Evolutionary conservation across 306 rosid genomes (phyloP).

Genomic region (Chamaecrista fasciculata): DNA sequence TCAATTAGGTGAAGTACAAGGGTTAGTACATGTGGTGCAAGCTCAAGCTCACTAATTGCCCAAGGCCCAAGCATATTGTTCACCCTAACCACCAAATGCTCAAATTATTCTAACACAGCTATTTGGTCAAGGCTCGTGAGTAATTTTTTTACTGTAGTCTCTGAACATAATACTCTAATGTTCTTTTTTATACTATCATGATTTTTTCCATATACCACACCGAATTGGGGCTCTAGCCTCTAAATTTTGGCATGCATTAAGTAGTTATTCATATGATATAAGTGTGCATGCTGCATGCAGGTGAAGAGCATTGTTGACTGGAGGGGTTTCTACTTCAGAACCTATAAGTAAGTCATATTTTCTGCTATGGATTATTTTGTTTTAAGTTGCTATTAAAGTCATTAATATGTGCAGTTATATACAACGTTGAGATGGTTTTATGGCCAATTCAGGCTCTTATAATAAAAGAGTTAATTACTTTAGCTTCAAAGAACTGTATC

Average conservation of each 20-base stretch:
- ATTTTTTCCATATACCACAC: background rate
- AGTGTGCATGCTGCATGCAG: slow-evolving; percentile 44
- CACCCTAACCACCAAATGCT: no score
- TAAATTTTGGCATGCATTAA: background rate
- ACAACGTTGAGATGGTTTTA: background rate
- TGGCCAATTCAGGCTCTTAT: background rate
- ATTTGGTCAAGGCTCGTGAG: background rate
- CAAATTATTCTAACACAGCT: no score
- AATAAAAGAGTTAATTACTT: slow-evolving; percentile 9
- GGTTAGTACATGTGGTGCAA: no score
- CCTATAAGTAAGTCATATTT: slow-evolving; percentile 66
- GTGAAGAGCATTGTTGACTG: slow-evolving; percentile 91
- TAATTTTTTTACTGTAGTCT: no score
- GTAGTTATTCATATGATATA: background rate
- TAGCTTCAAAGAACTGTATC: background rate
- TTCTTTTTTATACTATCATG: background rate
- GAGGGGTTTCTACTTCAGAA: slow-evolving; percentile 78
- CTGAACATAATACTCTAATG: background rate
- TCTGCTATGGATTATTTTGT: slow-evolving; percentile 16
- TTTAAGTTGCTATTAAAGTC: slow-evolving; percentile 6
- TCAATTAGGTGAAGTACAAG: no score
- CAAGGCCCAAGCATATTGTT: no score
- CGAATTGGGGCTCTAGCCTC: background rate
- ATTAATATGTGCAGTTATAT: slow-evolving; percentile 11
- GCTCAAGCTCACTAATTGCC: no score